A percentile compares a stretch with the other conserved stretches of the same genome.
phyloP scores from a whole-genome alignment of 108 stramenopile species.

The Pseudonitzschia multiseries region DNA sequence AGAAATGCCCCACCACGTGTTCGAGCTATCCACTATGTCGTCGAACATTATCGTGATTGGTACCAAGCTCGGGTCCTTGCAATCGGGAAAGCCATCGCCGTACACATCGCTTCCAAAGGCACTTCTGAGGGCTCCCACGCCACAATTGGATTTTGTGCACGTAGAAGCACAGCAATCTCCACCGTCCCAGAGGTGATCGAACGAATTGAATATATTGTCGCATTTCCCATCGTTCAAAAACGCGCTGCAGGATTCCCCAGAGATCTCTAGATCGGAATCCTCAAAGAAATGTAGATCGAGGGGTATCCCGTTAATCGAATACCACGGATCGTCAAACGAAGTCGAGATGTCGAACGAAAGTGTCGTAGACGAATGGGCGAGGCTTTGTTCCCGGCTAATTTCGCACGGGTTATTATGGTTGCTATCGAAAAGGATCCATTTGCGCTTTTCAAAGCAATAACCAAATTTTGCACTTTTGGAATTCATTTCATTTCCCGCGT shows the following conservation, averaged over 20 bases:
- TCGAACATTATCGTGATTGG: neutral
- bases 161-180: constrained; percentile 16
- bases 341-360: neutral
- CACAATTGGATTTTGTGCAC: neutral
- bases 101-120: neutral
- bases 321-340: neutral
- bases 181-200: constrained; percentile 1
- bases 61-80: neutral
- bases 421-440: neutral
- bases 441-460: neutral
- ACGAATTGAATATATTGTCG: neutral
- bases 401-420: neutral
- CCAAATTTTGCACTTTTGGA: neutral
- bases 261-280: neutral
- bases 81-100: neutral
- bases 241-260: neutral
- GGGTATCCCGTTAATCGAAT: neutral
- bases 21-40: neutral
- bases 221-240: constrained; percentile 7
- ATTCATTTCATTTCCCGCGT: neutral
- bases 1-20: neutral
- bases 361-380: neutral
- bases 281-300: neutral
- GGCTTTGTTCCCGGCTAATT: too few species aligned
- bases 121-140: neutral